phyloP scores from a whole-genome alignment of 2,329 filamentous ascomycete genomes.

The Mollisiaceae sp. region DNA sequence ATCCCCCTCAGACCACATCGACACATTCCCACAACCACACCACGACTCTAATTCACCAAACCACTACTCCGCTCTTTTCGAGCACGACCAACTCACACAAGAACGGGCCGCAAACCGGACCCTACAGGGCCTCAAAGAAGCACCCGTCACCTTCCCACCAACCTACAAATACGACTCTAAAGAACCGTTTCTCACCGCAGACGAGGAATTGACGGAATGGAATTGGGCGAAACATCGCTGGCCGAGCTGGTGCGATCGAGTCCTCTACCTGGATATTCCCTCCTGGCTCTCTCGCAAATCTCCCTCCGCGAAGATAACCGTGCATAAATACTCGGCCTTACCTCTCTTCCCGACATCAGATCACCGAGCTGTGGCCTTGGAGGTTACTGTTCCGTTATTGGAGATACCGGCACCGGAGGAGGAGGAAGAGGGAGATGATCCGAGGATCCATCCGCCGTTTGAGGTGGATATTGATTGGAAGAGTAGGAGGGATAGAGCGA shows the following conservation, averaged over 20 bases:
- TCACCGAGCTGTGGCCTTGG: slow-evolving; percentile 82
- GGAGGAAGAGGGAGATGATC: slow-evolving; percentile 43
- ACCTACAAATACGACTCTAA: slow-evolving; percentile 85
- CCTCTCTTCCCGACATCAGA: slow-evolving; percentile 84
- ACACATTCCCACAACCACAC: slow-evolving; percentile 66
- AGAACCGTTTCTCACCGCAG: slow-evolving; percentile 47
- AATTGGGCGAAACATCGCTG: slow-evolving; percentile 81
- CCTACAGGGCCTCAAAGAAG: slow-evolving; percentile 79
- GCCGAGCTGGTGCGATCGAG: slow-evolving; percentile 92
- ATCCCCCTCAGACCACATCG: slow-evolving; percentile 55
- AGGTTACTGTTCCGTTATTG: slow-evolving; percentile 66
- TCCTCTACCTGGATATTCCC: slow-evolving; percentile 74
- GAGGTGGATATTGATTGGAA: slow-evolving; percentile 62
- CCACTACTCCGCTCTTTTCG: slow-evolving; percentile 71
- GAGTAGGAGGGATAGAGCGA: slow-evolving; percentile 55
- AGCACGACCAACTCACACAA: slow-evolving; percentile 77
- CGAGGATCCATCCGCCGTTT: slow-evolving; percentile 57
- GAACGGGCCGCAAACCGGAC: slow-evolving; percentile 73
- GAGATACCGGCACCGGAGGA: slow-evolving; percentile 44
- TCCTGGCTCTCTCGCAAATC: slow-evolving; percentile 51
- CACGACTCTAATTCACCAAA: slow-evolving; percentile 55
- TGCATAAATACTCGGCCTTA: slow-evolving; percentile 72
- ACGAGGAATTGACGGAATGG: slow-evolving; percentile 58
- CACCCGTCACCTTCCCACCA: slow-evolving; percentile 78
- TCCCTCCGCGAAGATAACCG: slow-evolving; percentile 54